Evolutionary conservation across 2,329 filamentous ascomycete genomes (phyloP).

Genomic region (Fusarium clavum): DNA sequence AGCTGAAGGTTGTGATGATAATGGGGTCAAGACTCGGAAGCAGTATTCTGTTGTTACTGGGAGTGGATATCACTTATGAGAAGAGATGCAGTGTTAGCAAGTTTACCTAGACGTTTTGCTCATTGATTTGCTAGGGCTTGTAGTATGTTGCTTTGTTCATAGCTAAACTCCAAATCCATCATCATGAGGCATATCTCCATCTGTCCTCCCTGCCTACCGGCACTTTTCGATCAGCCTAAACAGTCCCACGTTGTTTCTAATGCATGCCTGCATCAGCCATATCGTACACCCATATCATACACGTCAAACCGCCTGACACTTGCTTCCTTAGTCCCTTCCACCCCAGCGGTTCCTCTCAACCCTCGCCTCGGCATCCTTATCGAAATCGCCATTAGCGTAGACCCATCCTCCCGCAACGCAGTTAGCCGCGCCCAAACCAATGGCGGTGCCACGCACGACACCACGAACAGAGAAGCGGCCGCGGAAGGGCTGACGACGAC

Average conservation of each 20-base stretch:
- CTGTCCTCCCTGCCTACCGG: neutral
- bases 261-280: slow-evolving; percentile 6
- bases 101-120: neutral
- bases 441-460: slow-evolving; percentile 61
- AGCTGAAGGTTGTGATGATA: neutral
- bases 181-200: neutral
- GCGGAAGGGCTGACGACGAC: slow-evolving; percentile 56
- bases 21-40: neutral
- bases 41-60: neutral
- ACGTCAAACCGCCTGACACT: slow-evolving; percentile 22
- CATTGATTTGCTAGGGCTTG: neutral
- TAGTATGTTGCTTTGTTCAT: neutral
- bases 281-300: slow-evolving; percentile 35
- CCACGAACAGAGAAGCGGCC: slow-evolving; percentile 61
- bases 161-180: neutral
- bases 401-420: slow-evolving; percentile 62
- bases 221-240: neutral
- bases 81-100: neutral
- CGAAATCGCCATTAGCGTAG: slow-evolving; percentile 64
- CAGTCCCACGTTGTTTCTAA: neutral
- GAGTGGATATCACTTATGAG: neutral
- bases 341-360: slow-evolving; percentile 65
- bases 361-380: slow-evolving; percentile 62
- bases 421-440: slow-evolving; percentile 63
- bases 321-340: slow-evolving; percentile 8